Percentiles rank a stretch among this genome's conserved stretches.
Conservation (phyloP, 2,329 filamentous ascomycete species). For the Xylaria sp. region DNA sequence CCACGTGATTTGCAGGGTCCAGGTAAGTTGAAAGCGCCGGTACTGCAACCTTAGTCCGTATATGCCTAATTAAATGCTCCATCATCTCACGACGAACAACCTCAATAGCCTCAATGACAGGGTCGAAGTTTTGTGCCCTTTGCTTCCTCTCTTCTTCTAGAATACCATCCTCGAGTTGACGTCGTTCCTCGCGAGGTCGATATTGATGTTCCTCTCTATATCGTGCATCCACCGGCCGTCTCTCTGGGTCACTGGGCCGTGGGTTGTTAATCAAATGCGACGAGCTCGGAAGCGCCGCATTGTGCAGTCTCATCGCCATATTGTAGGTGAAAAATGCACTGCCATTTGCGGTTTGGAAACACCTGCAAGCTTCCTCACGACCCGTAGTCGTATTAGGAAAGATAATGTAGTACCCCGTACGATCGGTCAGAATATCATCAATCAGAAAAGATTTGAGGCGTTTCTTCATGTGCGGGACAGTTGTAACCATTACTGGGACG, state of each 20-base stretch:
- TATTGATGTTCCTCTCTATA: constrained; percentile 75
- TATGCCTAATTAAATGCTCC: constrained; percentile 88
- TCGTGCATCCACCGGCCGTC: constrained; percentile 56
- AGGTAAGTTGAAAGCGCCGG: constrained; percentile 84
- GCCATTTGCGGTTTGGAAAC: constrained; percentile 81
- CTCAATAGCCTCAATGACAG: constrained; percentile 84
- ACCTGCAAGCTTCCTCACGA: constrained; percentile 82
- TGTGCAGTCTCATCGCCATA: constrained; percentile 88
- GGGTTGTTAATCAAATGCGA: constrained; percentile 45
- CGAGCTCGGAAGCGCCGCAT: constrained; percentile 48
- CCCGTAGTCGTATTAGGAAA: constrained; percentile 84
- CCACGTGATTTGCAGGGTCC: constrained; percentile 80
- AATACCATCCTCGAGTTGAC: constrained; percentile 81
- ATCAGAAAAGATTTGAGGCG: constrained; percentile 85
- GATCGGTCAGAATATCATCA: constrained; percentile 84
- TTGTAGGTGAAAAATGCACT: constrained; percentile 89
- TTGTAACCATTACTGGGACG: constrained; percentile 87
- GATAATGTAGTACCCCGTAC: constrained; percentile 89
- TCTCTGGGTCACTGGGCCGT: constrained; percentile 44
- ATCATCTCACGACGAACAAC: constrained; percentile 82
- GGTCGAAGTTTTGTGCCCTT: constrained; percentile 87
- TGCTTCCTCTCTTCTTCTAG: constrained; percentile 91
- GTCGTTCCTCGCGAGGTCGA: constrained; percentile 73
- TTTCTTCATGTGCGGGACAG: constrained; percentile 90
- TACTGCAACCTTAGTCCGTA: constrained; percentile 86